phyloP scores from a whole-genome alignment of 768 basidiomycete species.

The Russula griseocarnosa region DNA sequence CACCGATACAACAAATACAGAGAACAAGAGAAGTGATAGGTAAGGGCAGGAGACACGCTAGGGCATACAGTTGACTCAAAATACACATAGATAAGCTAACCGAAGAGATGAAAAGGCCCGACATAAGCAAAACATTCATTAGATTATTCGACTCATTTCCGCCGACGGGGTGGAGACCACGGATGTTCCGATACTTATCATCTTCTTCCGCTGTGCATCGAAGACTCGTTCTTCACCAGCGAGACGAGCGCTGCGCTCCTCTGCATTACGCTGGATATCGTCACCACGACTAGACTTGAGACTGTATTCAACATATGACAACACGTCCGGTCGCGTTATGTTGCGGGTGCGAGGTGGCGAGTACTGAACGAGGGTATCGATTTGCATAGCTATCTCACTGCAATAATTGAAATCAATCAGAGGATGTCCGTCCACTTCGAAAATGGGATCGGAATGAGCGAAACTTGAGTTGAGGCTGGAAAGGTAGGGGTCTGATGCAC shows the following conservation, averaged over 20 bases:
- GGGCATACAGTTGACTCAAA: not conserved
- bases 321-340: not conserved
- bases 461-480: no score
- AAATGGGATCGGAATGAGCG: not conserved
- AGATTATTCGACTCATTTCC: not conserved
- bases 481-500: no score
- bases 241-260: not conserved
- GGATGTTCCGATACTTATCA: not conserved
- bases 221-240: not conserved
- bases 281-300: not conserved
- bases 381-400: conserved; percentile 6
- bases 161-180: conserved; percentile 5
- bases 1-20: not conserved
- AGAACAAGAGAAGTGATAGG: not conserved
- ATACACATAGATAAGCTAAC: not conserved
- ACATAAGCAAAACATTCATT: not conserved
- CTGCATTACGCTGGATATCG: not conserved
- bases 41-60: not conserved
- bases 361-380: conserved; percentile 12
- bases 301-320: no score
- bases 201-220: not conserved
- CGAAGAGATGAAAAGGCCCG: not conserved
- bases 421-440: conserved; percentile 5
- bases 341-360: not conserved
- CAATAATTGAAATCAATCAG: conserved; percentile 13